Evolutionary conservation across 2,329 filamentous ascomycete species (phyloP), one percentile per base, ranked within the genome.

Genomic region (Mycosphaerella arachidis): DNA sequence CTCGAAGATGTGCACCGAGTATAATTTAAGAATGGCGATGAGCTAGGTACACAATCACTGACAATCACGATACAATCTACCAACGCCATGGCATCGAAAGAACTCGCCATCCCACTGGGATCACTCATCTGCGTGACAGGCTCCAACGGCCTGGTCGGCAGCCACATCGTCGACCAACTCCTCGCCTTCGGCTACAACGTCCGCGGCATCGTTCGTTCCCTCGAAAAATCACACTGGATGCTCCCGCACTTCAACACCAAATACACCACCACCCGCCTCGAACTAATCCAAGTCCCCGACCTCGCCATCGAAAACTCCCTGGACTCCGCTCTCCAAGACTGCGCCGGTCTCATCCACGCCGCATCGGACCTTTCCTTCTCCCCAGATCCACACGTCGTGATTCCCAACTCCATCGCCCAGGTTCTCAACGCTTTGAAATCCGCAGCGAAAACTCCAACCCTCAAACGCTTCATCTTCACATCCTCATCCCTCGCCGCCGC

Each of bases 391-490:
- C 16, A n/a, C 40, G 18, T 18, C 40, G 40, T 43, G 7, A 43
- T n/a, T 13, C 40, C 40, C 40, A 3, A 2, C 40, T 43, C 16
- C 40, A 43, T 43, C 16, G 18, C 16, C 40, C 40, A 43, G 18
- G 13, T 43, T 13, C 40, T 43, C 40, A n/a, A 16, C 40, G 8
- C 40, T 16, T 16, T 43, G 0, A 64, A 73, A 2, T 72, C 78
- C 1, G 75, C 76, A 0, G 63, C 71, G 0, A 74, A 72, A 29
- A 71, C 75, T 10, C 67, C 74, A 0, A 72, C 68, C 0, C 63
- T 81, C 13, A 76, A 74, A 50, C 68, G 76, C 9, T 72, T 78
- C 33, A 75, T 79, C 6, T 73, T 71, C 54, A 79, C 77, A 1
- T 78, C 74, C 45, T 75, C 64, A 27, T 72, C 74, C 2, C 64